Base-by-base conservation (phyloP, 768 basidiomycete species). In the Termitomyces sp. region DNA sequence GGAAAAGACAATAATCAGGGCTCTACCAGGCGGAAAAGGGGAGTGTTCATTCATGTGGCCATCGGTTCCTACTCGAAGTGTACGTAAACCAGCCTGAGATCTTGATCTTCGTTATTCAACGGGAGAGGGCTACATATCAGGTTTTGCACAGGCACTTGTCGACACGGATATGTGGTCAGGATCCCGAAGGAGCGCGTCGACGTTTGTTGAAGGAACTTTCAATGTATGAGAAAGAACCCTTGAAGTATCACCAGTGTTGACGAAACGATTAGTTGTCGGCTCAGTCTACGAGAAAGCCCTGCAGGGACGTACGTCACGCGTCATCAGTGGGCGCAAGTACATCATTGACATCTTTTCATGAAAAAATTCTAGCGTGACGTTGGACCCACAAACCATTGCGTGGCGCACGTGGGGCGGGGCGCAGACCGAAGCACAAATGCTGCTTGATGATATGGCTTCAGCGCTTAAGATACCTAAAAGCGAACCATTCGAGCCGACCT, bases 1-100 rank as follows among this genome's bases (percentile, higher is more conserved):
- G 30, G 66, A 61, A 2, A 76, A 75, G 42, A 68, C 73, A 24
- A 55, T 48, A 12, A 65, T 78, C 33, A 61, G 73, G 14, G 71
- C 67, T 12, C 16, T 49, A 32, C 36, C 52, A 24, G 37, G 20
- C 20, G 56, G 52, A 48, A 64, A 69, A 37, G 75, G 74, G 12
- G 64, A 66, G 43, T 69, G 67, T 47, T 61, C 58, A 34, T 71
- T 66, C 36, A 51, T 58, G 53, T 67, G 65, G 65, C 44, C 58
- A 43, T 53, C 7, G 24, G 55, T 50, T 45, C 52, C 52, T 2
- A 1, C 20, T 18, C 20, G 7, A 57, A 40, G 43, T 45, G 43
- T 40, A 42, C 44, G 45, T 61, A 42, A 53, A 42, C 7, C 24
- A 46, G 37, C 58, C 55, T 36, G 52, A 56, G 22, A 50, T 13